Conservation (phyloP, 106 monocot species). For the Dendrobium nobile region DNA sequence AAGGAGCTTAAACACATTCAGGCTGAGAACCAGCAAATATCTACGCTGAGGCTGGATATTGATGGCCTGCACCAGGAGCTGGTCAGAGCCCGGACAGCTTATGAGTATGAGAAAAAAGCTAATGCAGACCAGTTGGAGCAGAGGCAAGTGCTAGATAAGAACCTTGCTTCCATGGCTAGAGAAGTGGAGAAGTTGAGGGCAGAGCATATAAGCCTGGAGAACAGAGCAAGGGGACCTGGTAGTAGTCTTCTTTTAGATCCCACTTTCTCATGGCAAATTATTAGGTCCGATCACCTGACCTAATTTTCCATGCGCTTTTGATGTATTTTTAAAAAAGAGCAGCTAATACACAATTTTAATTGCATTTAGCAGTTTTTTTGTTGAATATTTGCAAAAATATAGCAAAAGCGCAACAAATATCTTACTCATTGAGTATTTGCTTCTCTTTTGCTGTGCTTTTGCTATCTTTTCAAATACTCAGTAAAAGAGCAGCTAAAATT, state of each 20-base stretch:
- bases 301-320: too few relatives aligned
- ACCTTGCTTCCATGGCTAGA: conserved; percentile 57
- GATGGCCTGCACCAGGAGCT: conserved; percentile 47
- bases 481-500: too few relatives aligned
- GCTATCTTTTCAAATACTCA: too few relatives aligned
- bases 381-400: too few relatives aligned
- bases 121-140: conserved; percentile 47
- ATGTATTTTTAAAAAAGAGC: too few relatives aligned
- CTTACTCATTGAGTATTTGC: too few relatives aligned
- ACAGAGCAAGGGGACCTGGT: conserved; percentile 40
- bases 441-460: too few relatives aligned
- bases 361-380: too few relatives aligned
- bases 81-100: conserved; percentile 20
- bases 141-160: conserved; percentile 61
- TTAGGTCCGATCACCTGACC: too few relatives aligned
- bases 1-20: conserved; percentile 39
- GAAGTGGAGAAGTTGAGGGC: conserved; percentile 62
- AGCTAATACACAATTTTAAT: too few relatives aligned
- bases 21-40: conserved; percentile 42
- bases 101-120: conserved; percentile 49
- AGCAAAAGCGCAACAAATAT: too few relatives aligned
- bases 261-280: neutral
- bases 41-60: conserved; percentile 23
- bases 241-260: neutral
- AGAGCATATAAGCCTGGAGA: conserved; percentile 18